These are phyloP conservation scores for Eleusine indica DNA, from an alignment of 176 grass and related monocot genomes.

Conservation along the genomic window DNA sequence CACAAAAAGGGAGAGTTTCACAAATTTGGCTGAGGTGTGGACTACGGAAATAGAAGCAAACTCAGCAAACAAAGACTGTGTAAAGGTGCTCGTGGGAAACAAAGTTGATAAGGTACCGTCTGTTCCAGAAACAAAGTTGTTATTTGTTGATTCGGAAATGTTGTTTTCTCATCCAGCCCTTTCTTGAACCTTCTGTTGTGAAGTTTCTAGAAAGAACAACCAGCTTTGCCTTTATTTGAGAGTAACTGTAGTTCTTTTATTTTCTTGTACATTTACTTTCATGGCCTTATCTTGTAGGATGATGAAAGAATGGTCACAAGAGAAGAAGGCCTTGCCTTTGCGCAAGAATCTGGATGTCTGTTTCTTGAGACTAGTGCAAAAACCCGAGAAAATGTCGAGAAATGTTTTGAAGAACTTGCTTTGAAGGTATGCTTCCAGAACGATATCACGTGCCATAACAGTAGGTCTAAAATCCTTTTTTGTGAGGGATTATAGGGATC, in stretches of 20 bases:
- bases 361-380: constrained; percentile 96
- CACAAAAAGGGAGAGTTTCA: constrained; percentile 85
- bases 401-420: constrained; percentile 95
- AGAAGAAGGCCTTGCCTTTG: constrained; percentile 91
- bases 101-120: constrained; percentile 94
- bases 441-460: background rate
- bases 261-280: constrained; percentile 4
- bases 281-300: constrained; percentile 53
- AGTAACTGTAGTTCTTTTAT: background rate
- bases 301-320: constrained; percentile 77
- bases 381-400: constrained; percentile 83
- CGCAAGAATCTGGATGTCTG: constrained; percentile 75
- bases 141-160: constrained; percentile 14
- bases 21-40: constrained; percentile 93
- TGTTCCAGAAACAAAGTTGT: background rate
- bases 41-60: constrained; percentile 79
- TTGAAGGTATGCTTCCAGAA: constrained; percentile 67
- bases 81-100: constrained; percentile 97
- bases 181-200: background rate
- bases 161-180: background rate
- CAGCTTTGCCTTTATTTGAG: background rate
- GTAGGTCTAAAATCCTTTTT: background rate
- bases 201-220: constrained; percentile 4
- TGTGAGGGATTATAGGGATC: background rate
- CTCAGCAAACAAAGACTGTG: constrained; percentile 78